phyloP scores from a whole-genome alignment of 2,329 filamentous ascomycete species.

The Elsinoe arachidis region DNA sequence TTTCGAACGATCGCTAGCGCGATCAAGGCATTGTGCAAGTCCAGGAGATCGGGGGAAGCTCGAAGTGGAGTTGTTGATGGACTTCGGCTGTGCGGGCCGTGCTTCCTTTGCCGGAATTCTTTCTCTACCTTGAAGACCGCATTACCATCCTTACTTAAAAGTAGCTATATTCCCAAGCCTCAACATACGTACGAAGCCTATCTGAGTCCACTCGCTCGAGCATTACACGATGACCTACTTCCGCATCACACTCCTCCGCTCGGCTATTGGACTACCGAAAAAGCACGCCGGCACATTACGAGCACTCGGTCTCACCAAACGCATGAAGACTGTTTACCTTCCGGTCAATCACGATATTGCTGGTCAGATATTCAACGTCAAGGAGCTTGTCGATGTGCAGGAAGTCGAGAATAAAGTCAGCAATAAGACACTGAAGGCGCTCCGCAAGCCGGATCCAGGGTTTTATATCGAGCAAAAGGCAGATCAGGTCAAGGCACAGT shows the following conservation, averaged over 20 bases:
- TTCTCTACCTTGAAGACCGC: neutral
- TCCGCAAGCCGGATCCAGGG: constrained; percentile 66
- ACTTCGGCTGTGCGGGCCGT: neutral
- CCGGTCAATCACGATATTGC: constrained; percentile 72
- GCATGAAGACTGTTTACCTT: constrained; percentile 82
- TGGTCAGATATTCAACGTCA: constrained; percentile 87
- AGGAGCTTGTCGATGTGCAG: constrained; percentile 76
- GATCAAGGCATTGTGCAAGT: neutral
- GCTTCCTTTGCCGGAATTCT: neutral
- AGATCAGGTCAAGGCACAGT: constrained; percentile 1
- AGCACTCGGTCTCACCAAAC: constrained; percentile 76
- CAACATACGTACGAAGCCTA: too few species aligned
- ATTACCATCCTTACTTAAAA: neutral
- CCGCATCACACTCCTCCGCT: constrained; percentile 82
- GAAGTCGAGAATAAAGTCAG: constrained; percentile 62
- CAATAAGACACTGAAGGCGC: constrained; percentile 58
- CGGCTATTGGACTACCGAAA: constrained; percentile 72
- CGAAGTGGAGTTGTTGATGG: neutral
- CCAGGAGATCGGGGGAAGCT: neutral
- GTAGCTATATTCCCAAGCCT: too few species aligned
- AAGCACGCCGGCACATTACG: constrained; percentile 72
- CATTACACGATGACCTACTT: constrained; percentile 39
- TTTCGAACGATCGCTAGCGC: constrained; percentile 5
- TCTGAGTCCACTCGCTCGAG: neutral
- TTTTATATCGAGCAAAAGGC: constrained; percentile 64